Base-by-base conservation (phyloP, 192 early-diverging fungal species). In the Backusella circina region DNA sequence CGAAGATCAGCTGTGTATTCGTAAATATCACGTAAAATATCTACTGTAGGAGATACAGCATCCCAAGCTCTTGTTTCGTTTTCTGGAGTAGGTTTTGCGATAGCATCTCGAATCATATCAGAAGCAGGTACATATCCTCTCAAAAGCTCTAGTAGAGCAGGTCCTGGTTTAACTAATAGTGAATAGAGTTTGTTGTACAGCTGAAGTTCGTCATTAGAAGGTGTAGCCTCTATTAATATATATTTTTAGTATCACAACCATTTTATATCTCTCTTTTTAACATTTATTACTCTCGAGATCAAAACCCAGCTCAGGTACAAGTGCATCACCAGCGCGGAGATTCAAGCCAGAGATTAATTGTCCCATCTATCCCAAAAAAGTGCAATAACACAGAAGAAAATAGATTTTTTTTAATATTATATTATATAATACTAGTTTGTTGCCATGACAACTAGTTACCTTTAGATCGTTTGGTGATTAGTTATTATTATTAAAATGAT, bases 31-130 rank as follows among this genome's bases (percentile, higher is more conserved):
- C 87, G 86, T 78, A 99, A 84, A 71, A 94, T 90, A 31, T 78
- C 73, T 10, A 96, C 95, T 5, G 92, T 92, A 47, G 96, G 96
- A 23, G 87, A 85, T 35, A 99, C 85, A 71, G 90, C 90, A 65
- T 89, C 82, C 97, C 96, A 99, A 31, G 95, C 96, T 38, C 86
- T 90, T 36, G 94, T 89, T 79, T 99, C 97, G 78, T 94, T 91
- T 61, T 95, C 93, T 32, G 87, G 86, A 35, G 89, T 91, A 13
- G 96, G 96, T 32, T 85, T 83, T 26, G 92, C 90, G 73, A 99
- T 97, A 37, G 97, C 97, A 86, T 91, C 80, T 33, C 93, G 88
- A 77, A 95, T 95, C 69, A 86, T 83, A 15, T 94, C 92, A 65
- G 89, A 88, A 80, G 90, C 91, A 33, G 90, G 88, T 28, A 79